Percentiles rank a stretch among this genome's conserved stretches.
These are phyloP conservation scores for Myrica gale DNA, from an alignment of 306 rosid genomes.

Conservation along the genomic window DNA sequence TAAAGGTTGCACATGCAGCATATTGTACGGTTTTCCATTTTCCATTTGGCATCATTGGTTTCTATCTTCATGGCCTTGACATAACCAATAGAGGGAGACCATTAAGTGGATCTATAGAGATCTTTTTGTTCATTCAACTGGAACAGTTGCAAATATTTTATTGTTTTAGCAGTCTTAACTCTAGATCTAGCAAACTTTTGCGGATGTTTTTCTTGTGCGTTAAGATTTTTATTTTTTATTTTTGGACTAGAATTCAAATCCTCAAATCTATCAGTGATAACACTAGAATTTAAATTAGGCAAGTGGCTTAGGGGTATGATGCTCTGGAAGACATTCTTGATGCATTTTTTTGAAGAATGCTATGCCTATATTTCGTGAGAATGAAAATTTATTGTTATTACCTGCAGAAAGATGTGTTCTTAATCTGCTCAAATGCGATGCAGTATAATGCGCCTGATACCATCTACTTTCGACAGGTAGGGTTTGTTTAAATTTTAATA, in stretches of 20 bases:
- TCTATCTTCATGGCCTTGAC: background rate
- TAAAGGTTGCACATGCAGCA: background rate
- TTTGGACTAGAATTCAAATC: background rate
- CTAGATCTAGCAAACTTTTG: background rate
- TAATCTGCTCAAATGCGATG: slow-evolving; percentile 73
- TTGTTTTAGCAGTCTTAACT: background rate
- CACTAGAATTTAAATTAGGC: background rate
- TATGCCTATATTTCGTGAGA: background rate
- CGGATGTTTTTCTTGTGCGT: background rate
- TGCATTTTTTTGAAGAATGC: background rate
- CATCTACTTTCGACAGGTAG: slow-evolving; percentile 69
- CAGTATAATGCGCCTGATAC: slow-evolving; percentile 73
- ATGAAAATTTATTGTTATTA: slow-evolving; percentile 16
- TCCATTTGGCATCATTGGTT: background rate
- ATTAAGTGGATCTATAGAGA: background rate
- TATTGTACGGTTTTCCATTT: background rate
- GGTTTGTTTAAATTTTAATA: slow-evolving; percentile 16
- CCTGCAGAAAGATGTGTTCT: slow-evolving; percentile 57
- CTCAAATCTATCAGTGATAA: background rate
- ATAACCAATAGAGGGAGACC: background rate
- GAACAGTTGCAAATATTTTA: no score
- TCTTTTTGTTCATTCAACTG: no score
- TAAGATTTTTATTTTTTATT: no score
- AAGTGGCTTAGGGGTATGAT: slow-evolving; percentile 5
- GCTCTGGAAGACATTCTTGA: background rate